Percentiles rank a stretch among this genome's conserved stretches.
Evolutionary conservation across 441 rosid genomes (phyloP).

Genomic region (Monsonia emarginata): DNA sequence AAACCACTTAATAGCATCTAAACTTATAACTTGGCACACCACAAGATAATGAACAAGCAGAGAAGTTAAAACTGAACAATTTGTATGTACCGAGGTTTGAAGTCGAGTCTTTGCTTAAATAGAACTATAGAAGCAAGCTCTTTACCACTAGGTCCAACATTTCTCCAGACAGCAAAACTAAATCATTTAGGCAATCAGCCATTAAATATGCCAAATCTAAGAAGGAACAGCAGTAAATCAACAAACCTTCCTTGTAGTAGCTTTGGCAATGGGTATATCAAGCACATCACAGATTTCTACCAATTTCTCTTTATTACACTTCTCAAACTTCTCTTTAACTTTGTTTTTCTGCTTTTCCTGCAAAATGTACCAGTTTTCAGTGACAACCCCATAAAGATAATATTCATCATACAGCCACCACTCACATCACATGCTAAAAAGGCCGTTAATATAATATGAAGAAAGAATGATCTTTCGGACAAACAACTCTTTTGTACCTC

Average conservation of each 20-base stretch:
- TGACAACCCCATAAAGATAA: not conserved
- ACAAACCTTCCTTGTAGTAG: conserved; percentile 66
- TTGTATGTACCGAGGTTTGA: too few species aligned
- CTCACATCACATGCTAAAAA: not conserved
- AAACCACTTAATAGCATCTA: not conserved
- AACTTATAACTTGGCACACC: not conserved
- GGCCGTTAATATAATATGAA: not conserved
- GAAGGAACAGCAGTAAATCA: conserved; percentile 5
- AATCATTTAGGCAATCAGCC: not conserved
- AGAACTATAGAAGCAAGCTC: too few species aligned
- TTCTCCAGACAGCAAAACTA: not conserved
- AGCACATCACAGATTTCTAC: conserved; percentile 70
- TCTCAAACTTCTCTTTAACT: conserved; percentile 80
- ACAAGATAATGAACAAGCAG: not conserved
- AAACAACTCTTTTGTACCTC: conserved; percentile 40
- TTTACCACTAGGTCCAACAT: too few species aligned
- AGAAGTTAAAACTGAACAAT: too few species aligned
- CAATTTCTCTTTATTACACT: conserved; percentile 75
- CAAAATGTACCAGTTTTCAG: conserved; percentile 12
- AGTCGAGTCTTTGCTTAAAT: too few species aligned
- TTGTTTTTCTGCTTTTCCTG: conserved; percentile 81
- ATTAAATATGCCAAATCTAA: not conserved
- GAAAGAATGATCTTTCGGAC: not conserved
- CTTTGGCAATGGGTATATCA: conserved; percentile 53
- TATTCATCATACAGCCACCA: not conserved